phyloP scores from a whole-genome alignment of 169 alveolate genomes.

The Amoebophrya sp. region DNA sequence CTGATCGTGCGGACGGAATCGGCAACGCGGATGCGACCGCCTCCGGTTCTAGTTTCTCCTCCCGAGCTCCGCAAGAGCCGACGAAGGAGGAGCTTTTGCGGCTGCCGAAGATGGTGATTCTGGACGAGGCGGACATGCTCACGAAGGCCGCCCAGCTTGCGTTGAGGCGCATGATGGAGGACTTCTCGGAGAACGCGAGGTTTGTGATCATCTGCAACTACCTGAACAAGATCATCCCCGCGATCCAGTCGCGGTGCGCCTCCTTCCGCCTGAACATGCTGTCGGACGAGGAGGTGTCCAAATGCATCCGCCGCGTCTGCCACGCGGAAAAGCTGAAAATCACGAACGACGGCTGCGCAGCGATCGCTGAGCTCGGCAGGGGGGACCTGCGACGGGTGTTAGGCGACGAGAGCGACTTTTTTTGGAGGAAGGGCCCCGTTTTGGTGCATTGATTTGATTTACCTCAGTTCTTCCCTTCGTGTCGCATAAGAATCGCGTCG shows the following conservation, averaged over 20 bases:
- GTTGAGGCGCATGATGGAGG: constrained; percentile 93
- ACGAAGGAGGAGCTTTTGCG: too few species aligned
- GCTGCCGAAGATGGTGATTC: constrained; percentile 72
- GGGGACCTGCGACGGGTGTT: neutral
- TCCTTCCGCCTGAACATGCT: neutral
- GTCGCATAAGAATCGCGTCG: too few species aligned
- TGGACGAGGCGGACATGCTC: constrained; percentile 97
- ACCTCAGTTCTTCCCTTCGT: too few species aligned
- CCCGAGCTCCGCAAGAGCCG: too few species aligned
- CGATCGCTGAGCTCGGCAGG: neutral
- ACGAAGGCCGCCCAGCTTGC: constrained; percentile 95
- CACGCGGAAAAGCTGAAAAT: neutral
- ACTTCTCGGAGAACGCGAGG: constrained; percentile 85
- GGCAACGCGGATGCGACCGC: too few species aligned
- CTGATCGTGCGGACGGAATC: too few species aligned
- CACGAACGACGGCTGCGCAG: neutral
- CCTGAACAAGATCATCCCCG: constrained; percentile 88
- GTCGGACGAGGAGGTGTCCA: neutral
- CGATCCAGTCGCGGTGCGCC: constrained; percentile 94
- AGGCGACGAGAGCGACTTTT: too few species aligned
- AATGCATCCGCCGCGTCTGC: neutral
- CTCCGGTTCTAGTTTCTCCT: too few species aligned
- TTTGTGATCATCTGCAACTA: constrained; percentile 93
- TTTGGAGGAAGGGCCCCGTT: too few species aligned
- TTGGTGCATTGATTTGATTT: too few species aligned